These are phyloP conservation scores for Tylopilus sp. DNA, from an alignment of 1,284 basidiomycete species.

Conservation along the genomic window DNA sequence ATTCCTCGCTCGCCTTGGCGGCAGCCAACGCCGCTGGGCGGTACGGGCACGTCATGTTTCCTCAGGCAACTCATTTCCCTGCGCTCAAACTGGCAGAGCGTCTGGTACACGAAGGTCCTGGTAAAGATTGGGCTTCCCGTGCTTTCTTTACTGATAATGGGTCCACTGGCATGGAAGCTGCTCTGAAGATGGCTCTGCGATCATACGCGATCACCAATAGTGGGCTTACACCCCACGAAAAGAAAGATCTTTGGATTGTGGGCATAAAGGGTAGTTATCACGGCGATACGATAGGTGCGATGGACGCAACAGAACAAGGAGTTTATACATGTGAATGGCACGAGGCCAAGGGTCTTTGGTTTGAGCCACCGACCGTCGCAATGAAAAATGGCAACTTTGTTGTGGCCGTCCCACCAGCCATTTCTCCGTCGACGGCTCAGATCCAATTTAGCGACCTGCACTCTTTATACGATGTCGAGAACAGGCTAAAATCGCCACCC, in stretches of 20 bases:
- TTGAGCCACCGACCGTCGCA: constrained; percentile 82
- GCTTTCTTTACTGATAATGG: constrained; percentile 96
- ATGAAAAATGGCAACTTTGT: constrained; percentile 63
- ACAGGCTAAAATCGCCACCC: constrained; percentile 61
- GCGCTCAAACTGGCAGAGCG: constrained; percentile 79
- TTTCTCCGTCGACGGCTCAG: constrained; percentile 37
- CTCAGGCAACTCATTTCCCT: constrained; percentile 83
- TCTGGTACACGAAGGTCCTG: constrained; percentile 69
- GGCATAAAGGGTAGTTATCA: constrained; percentile 95
- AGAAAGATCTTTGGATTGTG: constrained; percentile 73
- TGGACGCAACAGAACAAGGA: constrained; percentile 92
- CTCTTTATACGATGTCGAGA: constrained; percentile 72
- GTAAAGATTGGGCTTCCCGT: constrained; percentile 85
- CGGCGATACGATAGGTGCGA: constrained; percentile 96
- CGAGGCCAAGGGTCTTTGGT: constrained; percentile 88
- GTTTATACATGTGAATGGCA: constrained; percentile 99
- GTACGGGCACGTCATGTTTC: constrained; percentile 97
- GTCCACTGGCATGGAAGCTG: constrained; percentile 94
- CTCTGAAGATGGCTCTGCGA: constrained; percentile 94
- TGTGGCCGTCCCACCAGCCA: constrained; percentile 58
- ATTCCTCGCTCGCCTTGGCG: constrained; percentile 77
- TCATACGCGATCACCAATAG: constrained; percentile 54
- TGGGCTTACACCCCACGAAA: constrained; percentile 37
- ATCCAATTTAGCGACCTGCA: constrained; percentile 47
- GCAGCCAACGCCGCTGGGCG: constrained; percentile 89